These are phyloP conservation scores for Beauveria brongniartii DNA, from an alignment of 2,329 filamentous ascomycete genomes.

Conservation along the genomic window DNA sequence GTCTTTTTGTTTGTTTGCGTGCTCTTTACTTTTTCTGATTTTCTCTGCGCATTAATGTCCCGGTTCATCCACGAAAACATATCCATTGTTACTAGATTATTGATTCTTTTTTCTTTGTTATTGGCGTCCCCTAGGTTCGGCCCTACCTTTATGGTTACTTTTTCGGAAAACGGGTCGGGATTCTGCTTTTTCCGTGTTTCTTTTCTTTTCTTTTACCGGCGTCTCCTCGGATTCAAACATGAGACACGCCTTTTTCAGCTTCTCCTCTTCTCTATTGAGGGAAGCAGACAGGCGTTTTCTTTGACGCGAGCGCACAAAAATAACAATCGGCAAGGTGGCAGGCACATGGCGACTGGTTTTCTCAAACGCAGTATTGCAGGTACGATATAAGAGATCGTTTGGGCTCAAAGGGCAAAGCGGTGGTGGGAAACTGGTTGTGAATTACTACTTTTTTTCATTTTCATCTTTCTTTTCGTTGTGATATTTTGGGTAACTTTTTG, in stretches of 20 bases:
- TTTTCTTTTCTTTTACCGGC: background rate
- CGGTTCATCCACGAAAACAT: background rate
- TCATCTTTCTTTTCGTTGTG: background rate
- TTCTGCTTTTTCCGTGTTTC: too few relatives aligned
- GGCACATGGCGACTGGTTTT: too few relatives aligned
- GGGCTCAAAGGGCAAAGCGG: too few relatives aligned
- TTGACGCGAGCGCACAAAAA: background rate
- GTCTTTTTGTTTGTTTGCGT: background rate
- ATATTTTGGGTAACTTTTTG: background rate
- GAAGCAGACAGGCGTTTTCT: background rate
- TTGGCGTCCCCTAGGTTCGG: background rate
- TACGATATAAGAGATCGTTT: too few relatives aligned
- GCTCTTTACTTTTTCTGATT: background rate
- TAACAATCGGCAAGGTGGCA: too few relatives aligned
- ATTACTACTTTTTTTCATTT: background rate
- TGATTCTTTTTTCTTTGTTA: background rate
- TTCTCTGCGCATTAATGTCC: background rate
- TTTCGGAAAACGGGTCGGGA: background rate
- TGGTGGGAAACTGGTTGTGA: background rate
- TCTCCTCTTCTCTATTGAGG: too few relatives aligned
- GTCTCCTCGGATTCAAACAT: too few relatives aligned
- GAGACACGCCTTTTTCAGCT: too few relatives aligned
- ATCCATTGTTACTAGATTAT: slow-evolving; percentile 6
- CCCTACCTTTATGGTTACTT: background rate
- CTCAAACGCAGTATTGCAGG: too few relatives aligned